Evolutionary conservation across 1,284 basidiomycete genomes (phyloP), one percentile per base, ranked within the genome.

Genomic region (Ustilago nuda): DNA sequence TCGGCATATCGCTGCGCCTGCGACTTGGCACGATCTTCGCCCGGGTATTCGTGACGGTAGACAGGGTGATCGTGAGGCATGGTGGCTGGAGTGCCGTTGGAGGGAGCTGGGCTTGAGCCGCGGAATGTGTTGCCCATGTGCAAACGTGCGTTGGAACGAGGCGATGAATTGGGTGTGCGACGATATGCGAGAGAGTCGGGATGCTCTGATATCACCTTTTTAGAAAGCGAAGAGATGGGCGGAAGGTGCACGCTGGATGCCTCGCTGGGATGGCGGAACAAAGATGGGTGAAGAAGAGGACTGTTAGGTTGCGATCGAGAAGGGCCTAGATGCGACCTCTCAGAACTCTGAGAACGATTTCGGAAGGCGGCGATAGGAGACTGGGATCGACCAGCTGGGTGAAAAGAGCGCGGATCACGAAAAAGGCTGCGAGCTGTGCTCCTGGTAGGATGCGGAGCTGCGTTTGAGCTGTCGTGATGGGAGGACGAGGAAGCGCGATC

Each of bases 351-450:
- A 9, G 73, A 76, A 13, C 73, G 73, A 17, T 71, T 70, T 23
- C 64, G 68, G 36, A 71, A 68, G 9, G 73, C 68, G 30, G 73
- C 67, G 43, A 71, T 71, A 50, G 73, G 73, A 17, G 73, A 76
- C 39, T 76, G 73, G 11, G 73, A 76, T 41, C 73, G 52, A 23
- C 73, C 73, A 46, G 73, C 60, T 7, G 72, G 63, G 27, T 76
- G 64, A 46, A 76, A 68, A 35, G 73, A 32, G 3, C 73, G 61
- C 41, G 73, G 73, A 50, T 76, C 73, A 53, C 73, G 64, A 37
- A 76, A 76, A 37, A 76, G 73, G 30, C 73, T 76, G 50, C 73
- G 64, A 43, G 73, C 73, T 27, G 73, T 76, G 55, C 73, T 76
- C 53, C 73, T 63, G 13, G 66, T 46, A 17, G 61, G 37, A 13